A percentile compares a stretch with the other conserved stretches of the same genome.
phyloP scores from a whole-genome alignment of 148 eudicot species.

The Rhododendron molle region DNA sequence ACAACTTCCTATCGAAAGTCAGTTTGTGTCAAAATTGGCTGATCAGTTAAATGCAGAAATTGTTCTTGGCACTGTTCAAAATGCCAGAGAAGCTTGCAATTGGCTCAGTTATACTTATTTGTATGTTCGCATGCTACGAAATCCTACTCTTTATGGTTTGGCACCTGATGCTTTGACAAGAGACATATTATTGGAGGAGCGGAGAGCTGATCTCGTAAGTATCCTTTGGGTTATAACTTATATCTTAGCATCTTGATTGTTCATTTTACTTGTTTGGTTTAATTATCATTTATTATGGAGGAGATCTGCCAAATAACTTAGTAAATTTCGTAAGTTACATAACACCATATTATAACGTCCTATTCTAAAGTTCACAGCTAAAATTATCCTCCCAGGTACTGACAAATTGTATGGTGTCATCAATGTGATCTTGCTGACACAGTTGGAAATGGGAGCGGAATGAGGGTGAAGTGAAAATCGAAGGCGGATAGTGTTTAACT shows the following conservation, averaged over 20 bases:
- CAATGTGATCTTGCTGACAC: background rate
- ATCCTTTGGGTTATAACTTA: background rate
- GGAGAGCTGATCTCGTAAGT: slow-evolving; percentile 83
- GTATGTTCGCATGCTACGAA: slow-evolving; percentile 80
- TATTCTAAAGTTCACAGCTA: background rate
- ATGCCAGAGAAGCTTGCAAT: slow-evolving; percentile 85
- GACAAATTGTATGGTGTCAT: background rate
- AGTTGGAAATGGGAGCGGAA: background rate
- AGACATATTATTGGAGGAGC: slow-evolving; percentile 54
- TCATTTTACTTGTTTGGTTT: background rate
- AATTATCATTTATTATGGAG: background rate
- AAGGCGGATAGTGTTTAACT: background rate
- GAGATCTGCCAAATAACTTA: background rate
- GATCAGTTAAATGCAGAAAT: slow-evolving; percentile 96
- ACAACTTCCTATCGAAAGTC: slow-evolving; percentile 70
- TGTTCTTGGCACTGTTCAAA: slow-evolving; percentile 90
- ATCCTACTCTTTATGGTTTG: slow-evolving; percentile 67
- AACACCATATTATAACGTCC: background rate
- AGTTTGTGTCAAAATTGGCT: slow-evolving; percentile 61
- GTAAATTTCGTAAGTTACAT: background rate
- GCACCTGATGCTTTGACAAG: slow-evolving; percentile 45
- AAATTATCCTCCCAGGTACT: background rate
- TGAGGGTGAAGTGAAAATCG: background rate
- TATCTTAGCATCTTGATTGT: background rate
- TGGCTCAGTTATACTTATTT: slow-evolving; percentile 88